Conservation (phyloP, 2,329 filamentous ascomycete species). For the Apiospora pterosperma region DNA sequence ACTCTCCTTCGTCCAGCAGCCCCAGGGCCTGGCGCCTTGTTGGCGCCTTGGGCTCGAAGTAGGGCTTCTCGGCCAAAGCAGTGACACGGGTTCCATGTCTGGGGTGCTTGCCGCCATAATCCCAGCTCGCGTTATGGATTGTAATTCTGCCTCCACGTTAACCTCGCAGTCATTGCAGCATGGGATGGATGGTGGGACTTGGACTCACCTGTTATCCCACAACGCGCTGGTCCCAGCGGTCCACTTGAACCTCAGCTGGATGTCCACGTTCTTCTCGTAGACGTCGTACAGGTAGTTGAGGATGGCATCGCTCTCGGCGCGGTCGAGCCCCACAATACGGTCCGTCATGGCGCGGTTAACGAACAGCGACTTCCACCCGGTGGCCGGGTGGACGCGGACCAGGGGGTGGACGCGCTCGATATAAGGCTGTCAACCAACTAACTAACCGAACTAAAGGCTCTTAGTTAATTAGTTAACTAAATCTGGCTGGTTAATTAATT, state of each 20-base stretch:
- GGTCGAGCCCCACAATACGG: conserved; percentile 66
- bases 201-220: conserved; percentile 63
- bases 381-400: conserved; percentile 68
- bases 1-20: conserved; percentile 54
- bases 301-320: conserved; percentile 65
- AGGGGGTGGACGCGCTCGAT: conserved; percentile 66
- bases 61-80: conserved; percentile 67
- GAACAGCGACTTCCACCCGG: conserved; percentile 71
- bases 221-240: conserved; percentile 62
- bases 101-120: conserved; percentile 64
- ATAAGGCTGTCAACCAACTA: no score
- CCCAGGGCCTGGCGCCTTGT: conserved; percentile 65
- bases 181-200: neutral
- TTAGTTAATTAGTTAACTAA: no score
- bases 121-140: conserved; percentile 72
- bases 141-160: conserved; percentile 49
- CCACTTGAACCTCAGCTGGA: conserved; percentile 71
- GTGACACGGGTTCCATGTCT: conserved; percentile 72
- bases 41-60: conserved; percentile 61
- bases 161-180: neutral
- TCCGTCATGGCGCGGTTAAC: conserved; percentile 69
- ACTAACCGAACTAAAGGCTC: no score
- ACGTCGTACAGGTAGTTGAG: conserved; percentile 65
- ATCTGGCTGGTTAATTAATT: no score
- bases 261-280: conserved; percentile 67